Evolutionary conservation across 2,329 filamentous ascomycete species (phyloP).

Genomic region (Trichophyton mentagrophytes): DNA sequence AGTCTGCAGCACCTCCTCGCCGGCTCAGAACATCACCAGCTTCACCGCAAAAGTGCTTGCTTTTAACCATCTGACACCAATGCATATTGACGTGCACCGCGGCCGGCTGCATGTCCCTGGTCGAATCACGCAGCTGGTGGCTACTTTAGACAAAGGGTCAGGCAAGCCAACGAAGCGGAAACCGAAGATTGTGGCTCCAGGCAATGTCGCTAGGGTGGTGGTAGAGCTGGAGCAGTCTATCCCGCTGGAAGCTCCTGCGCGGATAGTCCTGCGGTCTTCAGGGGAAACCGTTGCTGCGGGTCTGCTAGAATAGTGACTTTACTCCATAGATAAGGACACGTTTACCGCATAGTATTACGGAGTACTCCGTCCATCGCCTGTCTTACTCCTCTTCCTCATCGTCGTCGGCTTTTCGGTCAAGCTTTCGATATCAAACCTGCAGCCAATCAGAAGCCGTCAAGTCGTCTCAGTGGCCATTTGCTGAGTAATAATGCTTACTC

Average conservation of each 20-base stretch:
- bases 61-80: conserved; percentile 80
- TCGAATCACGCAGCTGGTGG: conserved; percentile 57
- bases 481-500: conserved; percentile 17
- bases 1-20: conserved; percentile 55
- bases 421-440: not conserved
- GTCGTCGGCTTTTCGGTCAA: not conserved
- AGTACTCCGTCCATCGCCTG: not conserved
- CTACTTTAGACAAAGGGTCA: conserved; percentile 63
- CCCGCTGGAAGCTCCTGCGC: conserved; percentile 65
- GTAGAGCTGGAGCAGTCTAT: conserved; percentile 62
- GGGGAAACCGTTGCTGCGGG: conserved; percentile 83
- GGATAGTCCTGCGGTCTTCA: conserved; percentile 66
- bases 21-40: conserved; percentile 56
- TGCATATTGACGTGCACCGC: conserved; percentile 77
- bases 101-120: conserved; percentile 71
- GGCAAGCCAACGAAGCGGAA: conserved; percentile 69
- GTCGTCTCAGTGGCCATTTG: not conserved
- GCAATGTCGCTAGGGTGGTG: conserved; percentile 60
- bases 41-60: conserved; percentile 78
- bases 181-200: conserved; percentile 71
- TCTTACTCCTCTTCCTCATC: not conserved
- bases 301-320: conserved; percentile 50
- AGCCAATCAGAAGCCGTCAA: conserved; percentile 9
- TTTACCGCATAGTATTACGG: not conserved
- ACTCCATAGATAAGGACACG: not conserved